Base-by-base conservation (phyloP, 495 filamentous ascomycete genomes). In the Parathielavia appendiculata region DNA sequence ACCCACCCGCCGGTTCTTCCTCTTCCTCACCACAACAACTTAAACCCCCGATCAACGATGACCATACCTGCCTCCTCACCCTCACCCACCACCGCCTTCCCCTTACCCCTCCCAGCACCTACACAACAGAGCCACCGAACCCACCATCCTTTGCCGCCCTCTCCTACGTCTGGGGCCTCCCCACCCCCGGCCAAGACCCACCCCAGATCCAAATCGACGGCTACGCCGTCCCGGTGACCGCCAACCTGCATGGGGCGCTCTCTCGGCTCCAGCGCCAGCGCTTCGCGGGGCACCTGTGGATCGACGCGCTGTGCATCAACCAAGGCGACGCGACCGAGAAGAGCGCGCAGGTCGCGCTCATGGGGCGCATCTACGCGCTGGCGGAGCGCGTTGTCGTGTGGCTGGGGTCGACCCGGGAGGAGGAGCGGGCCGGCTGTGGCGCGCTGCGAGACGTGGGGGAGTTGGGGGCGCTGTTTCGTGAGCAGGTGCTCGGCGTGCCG, bases 271-370 rank as follows among this genome's bases (percentile, higher is more conserved):
- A 36, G 1, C 51, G 51, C 20, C 20, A 40, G 22, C 51, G 51
- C 20, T 53, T 38, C 16, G 2, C 20, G 1, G 36, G 36, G 13
- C 10, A 0, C 23, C 43, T 69, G 0, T 69, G 66, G 69, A 48
- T 64, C 14, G 73, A 76, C 36, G 64, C 72, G 2, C 56, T 75
- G n/a, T 76, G 74, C 60, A 72, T 75, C 57, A 63, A 76, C 58
- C 74, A 76, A 30, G 23, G 46, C 10, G 61, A 75, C 51, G 13
- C 61, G 0, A 20, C 41, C 0, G 73, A 76, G 44, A 65, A 63
- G 57, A 57, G 50, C 5, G 22, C 56, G 17, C 73, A 76, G 51
- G 73, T 76, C 1, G 36, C 36, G 20, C 46, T 66, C 12, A 75
- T 76, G 73, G 53, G 61, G 10, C 38, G 52, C 2, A 69, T 76